Base-by-base conservation (phyloP, 495 filamentous ascomycete genomes). In the Thozetella sp. region DNA sequence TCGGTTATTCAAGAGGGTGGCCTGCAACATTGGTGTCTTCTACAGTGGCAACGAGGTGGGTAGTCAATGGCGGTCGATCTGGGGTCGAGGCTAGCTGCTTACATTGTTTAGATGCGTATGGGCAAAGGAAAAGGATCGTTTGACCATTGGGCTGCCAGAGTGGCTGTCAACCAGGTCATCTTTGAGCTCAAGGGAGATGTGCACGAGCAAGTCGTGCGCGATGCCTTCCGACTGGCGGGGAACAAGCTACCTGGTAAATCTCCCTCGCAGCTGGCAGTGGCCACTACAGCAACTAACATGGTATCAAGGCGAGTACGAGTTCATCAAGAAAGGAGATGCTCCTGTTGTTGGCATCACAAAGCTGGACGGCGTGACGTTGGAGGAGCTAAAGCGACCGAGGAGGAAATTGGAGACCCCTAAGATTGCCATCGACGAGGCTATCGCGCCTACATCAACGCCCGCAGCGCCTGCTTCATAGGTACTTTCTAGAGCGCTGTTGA, bases 51-150 rank as follows among this genome's bases (percentile, higher is more conserved):
- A 98, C 67, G 95, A 99, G 74, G 89, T 88, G 65, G 63, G 83
- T 51, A 48, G 13, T 24, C 10, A 19, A 25, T 54, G 22, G 20
- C 30, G 30, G 30, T n/a, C n/a, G 43, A 48, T 10, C 12, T 3
- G 20, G 6, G 43, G 3, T 52, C 17, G 9, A 27, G 22, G 19
- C 22, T 3, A 10, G n/a, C 57, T 12, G 17, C 25, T n/a, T 66
- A 46, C 65, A 45, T 2, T 26, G 34, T 22, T 22, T 54, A 86
- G 84, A 76, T 88, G 64, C 88, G 96, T 81, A 99, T 99, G 95
- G 96, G 95, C 75, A 98, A 97, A 79, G 95, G 95, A 72, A 99
- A 98, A 78, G 95, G 95, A 63, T 89, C 86, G 62, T 97, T 98
- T 74, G 95, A 98, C 75, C 91, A 95, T 76, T 99, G 95, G 95